Evolutionary conservation across 352 stramenopile genomes (phyloP).

Genomic region (Globisporangium rhizosaccharum): DNA sequence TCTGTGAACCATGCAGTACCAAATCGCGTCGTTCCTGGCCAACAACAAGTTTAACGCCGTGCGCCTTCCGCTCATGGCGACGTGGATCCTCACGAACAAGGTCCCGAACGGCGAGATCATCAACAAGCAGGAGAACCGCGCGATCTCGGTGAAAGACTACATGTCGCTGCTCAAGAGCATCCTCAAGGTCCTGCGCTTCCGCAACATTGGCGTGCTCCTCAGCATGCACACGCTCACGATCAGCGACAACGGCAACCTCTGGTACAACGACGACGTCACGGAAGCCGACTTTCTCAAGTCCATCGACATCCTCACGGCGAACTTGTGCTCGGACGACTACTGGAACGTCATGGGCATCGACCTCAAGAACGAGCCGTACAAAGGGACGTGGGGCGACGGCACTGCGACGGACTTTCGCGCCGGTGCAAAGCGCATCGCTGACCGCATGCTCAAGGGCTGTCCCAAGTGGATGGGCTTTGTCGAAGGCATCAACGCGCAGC

Average conservation of each 20-base stretch:
- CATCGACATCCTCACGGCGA: conserved; percentile 26
- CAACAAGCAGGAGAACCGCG: conserved; percentile 55
- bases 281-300: conserved; percentile 34
- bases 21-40: conserved; percentile 58
- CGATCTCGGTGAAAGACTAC: conserved; percentile 51
- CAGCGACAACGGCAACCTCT: conserved; percentile 14
- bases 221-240: conserved; percentile 66
- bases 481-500: conserved; percentile 27
- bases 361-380: conserved; percentile 34
- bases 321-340: conserved; percentile 22
- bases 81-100: conserved; percentile 59
- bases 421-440: conserved; percentile 21
- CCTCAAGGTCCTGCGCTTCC: conserved; percentile 44
- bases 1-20: conserved; percentile 24
- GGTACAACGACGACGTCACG: conserved; percentile 36
- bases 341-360: conserved; percentile 40
- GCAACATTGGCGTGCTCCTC: conserved; percentile 51
- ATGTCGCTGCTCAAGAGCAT: conserved; percentile 45
- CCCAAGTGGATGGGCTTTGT: conserved; percentile 36
- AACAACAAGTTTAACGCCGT: conserved; percentile 79
- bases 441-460: conserved; percentile 30
- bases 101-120: conserved; percentile 39
- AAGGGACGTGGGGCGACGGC: conserved; percentile 27
- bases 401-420: conserved; percentile 21
- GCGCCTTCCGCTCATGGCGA: conserved; percentile 53